These are phyloP conservation scores for Xerocomellus chrysenteron DNA, from an alignment of 768 basidiomycete genomes.

Conservation along the genomic window DNA sequence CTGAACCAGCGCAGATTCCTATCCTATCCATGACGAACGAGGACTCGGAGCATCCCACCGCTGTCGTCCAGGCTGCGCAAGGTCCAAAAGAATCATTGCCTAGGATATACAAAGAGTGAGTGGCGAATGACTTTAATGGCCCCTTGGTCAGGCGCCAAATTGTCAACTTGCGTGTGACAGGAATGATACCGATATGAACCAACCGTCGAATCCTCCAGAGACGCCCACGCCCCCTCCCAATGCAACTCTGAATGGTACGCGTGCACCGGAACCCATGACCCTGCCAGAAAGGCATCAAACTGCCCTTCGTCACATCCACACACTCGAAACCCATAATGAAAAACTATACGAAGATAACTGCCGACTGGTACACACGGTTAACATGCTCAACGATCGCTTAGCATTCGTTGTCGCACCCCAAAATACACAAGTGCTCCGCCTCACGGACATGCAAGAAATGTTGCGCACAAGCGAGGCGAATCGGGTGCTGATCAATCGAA, in stretches of 20 bases:
- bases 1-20: neutral
- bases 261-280: conserved; percentile 43
- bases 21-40: conserved; percentile 9
- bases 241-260: conserved; percentile 33
- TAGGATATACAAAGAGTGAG: conserved; percentile 11
- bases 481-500: conserved; percentile 11
- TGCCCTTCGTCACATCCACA: conserved; percentile 33
- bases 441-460: conserved; percentile 28
- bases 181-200: neutral
- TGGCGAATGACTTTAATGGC: neutral
- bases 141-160: neutral
- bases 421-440: conserved; percentile 14
- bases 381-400: conserved; percentile 33
- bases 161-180: conserved; percentile 3
- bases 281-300: conserved; percentile 28
- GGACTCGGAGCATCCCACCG: neutral
- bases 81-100: neutral
- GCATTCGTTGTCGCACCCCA: conserved; percentile 17
- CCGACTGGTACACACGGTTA: conserved; percentile 28
- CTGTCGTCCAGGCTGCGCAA: conserved; percentile 16
- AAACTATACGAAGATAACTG: conserved; percentile 41
- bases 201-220: neutral
- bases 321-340: conserved; percentile 28
- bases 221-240: conserved; percentile 6
- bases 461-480: conserved; percentile 24